A percentile compares a stretch with the other conserved stretches of the same genome.
Evolutionary conservation across 352 stramenopile genomes (phyloP).

Genomic region (Paralagenidium karlingii): DNA sequence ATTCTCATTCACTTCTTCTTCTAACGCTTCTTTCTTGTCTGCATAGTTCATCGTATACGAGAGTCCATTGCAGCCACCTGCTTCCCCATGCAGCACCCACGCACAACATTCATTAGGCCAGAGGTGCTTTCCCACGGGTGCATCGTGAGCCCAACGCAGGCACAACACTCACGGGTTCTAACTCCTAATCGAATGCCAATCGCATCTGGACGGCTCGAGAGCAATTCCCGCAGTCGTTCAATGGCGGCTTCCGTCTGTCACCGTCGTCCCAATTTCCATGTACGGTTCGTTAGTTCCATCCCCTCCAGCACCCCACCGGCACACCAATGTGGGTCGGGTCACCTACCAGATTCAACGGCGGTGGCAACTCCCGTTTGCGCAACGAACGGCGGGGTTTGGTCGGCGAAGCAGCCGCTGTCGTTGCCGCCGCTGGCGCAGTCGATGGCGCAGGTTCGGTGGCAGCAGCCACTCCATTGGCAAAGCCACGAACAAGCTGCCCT

Average conservation of each 20-base stretch:
- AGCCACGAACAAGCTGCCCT: too few species aligned
- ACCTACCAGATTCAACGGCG: constrained; percentile 61
- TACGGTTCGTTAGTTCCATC: not conserved
- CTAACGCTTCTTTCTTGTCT: constrained; percentile 87
- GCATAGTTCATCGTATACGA: constrained; percentile 99
- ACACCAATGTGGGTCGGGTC: too few species aligned
- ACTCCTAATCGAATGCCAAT: constrained; percentile 94
- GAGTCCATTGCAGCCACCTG: constrained; percentile 96
- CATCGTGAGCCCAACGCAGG: not conserved
- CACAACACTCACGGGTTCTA: constrained; percentile 66
- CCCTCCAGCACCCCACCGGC: too few species aligned
- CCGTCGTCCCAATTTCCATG: not conserved
- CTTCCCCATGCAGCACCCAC: not conserved
- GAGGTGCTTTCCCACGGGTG: not conserved
- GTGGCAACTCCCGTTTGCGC: constrained; percentile 34
- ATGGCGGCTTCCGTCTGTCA: constrained; percentile 79
- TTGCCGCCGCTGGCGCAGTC: too few species aligned
- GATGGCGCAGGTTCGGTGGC: too few species aligned
- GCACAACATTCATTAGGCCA: not conserved
- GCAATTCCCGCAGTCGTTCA: constrained; percentile 75
- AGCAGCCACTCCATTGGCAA: too few species aligned
- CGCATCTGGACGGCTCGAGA: constrained; percentile 75
- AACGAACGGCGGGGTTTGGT: too few species aligned
- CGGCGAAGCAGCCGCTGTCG: too few species aligned
- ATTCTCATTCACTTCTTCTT: constrained; percentile 89